Base-by-base conservation (phyloP, 306 rosid genomes). In the Prunus kanzakura region DNA sequence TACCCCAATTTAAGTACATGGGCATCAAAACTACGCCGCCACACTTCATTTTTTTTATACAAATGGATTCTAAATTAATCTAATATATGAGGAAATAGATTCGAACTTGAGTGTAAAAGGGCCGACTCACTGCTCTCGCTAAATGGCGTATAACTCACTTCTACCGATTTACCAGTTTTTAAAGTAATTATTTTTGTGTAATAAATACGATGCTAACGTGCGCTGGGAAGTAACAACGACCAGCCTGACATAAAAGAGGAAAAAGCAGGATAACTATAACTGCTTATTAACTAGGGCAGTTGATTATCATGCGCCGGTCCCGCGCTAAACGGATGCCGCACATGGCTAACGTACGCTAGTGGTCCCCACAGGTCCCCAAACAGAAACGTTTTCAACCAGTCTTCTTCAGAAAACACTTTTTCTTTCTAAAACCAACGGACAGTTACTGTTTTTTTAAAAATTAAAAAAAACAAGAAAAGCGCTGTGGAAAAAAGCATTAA, bases 251-350 rank as follows among this genome's bases (percentile, higher is more conserved):
- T 16, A 25, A 25, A 23, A 2, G 27, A 25, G 20, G 8, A 22
- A 11, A 18, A 62, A 60, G 10, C 43, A 18, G 9, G 43, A 38
- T 1, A 38, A 38, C 56, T 13, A 10, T 0, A 74, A 62, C 69
- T 50, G 60, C 69, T 38, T 46, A 61, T 15, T 29, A 19, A 74
- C 60, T 7, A 46, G 20, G 32, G 62, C 78, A 18, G 23, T 52
- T 74, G 60, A 30, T 30, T 46, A 27, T 3, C 76, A n/a, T 47
- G 64, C 27, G 79, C 87, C 12, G 66, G 52, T 64, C 27, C 45
- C 58, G 46, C 58, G 4, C 56, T 2, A 27, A 27, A 18, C 11
- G 41, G 71, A 61, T 57, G 35, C 25, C 22, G 50, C 46, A 23
- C 35, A 20, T 63, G 12, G 72, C 76, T 76, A 63, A 49, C 55